These are phyloP conservation scores for Cytospora piceicola DNA, from an alignment of 2,329 filamentous ascomycete species.

Conservation along the genomic window DNA sequence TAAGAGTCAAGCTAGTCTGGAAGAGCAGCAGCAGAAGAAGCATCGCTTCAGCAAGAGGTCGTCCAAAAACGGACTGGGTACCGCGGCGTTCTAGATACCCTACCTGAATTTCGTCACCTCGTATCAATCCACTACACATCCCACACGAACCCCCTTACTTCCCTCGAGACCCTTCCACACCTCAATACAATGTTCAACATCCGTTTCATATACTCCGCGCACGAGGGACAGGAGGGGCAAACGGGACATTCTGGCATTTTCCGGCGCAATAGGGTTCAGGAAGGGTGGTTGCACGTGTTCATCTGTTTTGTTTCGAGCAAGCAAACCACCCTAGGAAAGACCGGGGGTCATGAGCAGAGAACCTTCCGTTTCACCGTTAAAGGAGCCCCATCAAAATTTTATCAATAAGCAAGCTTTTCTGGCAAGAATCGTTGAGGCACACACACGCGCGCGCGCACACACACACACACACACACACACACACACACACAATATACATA, in stretches of 20 bases:
- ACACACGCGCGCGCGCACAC: no score
- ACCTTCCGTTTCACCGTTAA: neutral
- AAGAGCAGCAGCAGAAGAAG: constrained; percentile 57
- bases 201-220: constrained; percentile 8
- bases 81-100: constrained; percentile 69
- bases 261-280: constrained; percentile 26
- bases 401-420: neutral
- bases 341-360: neutral
- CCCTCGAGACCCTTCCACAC: constrained; percentile 11
- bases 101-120: constrained; percentile 3
- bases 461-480: no score
- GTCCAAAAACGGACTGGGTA: constrained; percentile 87
- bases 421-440: constrained; percentile 11
- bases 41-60: constrained; percentile 84
- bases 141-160: constrained; percentile 1
- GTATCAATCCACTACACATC: constrained; percentile 8
- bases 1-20: constrained; percentile 61
- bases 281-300: constrained; percentile 18
- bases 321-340: neutral
- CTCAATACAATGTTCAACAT: constrained; percentile 14
- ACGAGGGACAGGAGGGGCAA: constrained; percentile 15
- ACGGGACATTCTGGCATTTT: constrained; percentile 28
- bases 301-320: constrained; percentile 12
- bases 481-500: no score
- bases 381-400: neutral